Evolutionary conservation across 148 eudicot species (phyloP), one percentile per base, ranked within the genome.

Genomic region (Nepenthes gracilis): DNA sequence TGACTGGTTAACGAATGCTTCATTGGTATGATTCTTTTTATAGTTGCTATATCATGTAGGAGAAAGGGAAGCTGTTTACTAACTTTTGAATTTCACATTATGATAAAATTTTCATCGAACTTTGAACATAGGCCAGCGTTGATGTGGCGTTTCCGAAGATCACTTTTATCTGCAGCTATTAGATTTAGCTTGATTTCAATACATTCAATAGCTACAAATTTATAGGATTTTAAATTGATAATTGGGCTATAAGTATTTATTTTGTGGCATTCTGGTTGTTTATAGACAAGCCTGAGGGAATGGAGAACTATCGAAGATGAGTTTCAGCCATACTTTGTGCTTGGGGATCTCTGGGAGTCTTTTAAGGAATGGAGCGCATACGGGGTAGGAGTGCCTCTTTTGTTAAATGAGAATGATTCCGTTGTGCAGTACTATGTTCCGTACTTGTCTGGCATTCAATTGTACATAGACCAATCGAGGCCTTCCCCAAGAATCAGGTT

Each of bases 381-480:
- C 60, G 96, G 97, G 48, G 96, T 83, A 32, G 96, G 97, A 71
- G 97, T 92, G 55, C 97, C 97, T 36, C 86, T 88, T 62, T 71
- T 81, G 57, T 71, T 83, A 67, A 80, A 84, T 69, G 96, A 75
- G 15, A 80, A 71, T 37, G 90, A 92, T 63, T 83, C 90, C 5
- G 88, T 92, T 77, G 81, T 85, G 58, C 97, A 92, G 65, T 92
- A 92, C 67, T 92, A 92, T 72, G 97, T 83, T 12, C 97, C 97
- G 8, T 92, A 77, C 64, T 70, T 92, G 56, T 91, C 96, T 35
- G 97, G 83, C 62, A 91, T 91, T 51, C 97, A 91, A 73, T 73
- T 91, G 62, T 91, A 91, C 72, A 67, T 73, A 57, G 88, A 91
- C 70, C 86, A 83, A 9, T 72, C 83, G 43, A 82, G 66, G 69